Percentiles rank a stretch among this genome's conserved stretches.
phyloP scores from a whole-genome alignment of 306 rosid genomes.

The Dalbergia cochinchinensis region DNA sequence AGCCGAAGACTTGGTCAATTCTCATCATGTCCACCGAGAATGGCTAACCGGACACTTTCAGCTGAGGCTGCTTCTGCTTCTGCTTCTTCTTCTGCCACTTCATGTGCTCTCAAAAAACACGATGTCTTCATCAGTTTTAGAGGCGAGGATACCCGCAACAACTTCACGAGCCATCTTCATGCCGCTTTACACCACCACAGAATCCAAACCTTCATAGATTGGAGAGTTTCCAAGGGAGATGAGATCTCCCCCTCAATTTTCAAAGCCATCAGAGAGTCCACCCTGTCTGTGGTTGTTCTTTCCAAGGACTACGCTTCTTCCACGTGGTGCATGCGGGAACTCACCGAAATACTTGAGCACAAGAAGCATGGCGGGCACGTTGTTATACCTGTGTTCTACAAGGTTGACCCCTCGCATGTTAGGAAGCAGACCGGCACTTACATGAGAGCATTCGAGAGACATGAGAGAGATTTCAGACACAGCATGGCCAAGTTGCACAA shows the following conservation, averaged over 20 bases:
- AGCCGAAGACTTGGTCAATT: slow-evolving; percentile 11
- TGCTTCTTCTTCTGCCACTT: neutral
- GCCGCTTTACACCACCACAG: slow-evolving; percentile 5
- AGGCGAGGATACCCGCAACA: slow-evolving; percentile 38
- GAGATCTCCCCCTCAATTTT: slow-evolving; percentile 13
- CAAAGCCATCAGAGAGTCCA: slow-evolving; percentile 35
- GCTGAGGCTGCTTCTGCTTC: neutral
- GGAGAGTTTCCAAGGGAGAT: slow-evolving; percentile 33
- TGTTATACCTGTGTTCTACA: slow-evolving; percentile 40
- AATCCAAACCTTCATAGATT: slow-evolving; percentile 38
- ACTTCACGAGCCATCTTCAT: slow-evolving; percentile 40
- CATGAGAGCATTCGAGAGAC: slow-evolving; percentile 25
- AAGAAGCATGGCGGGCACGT: slow-evolving; percentile 3
- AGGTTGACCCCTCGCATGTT: slow-evolving; percentile 37
- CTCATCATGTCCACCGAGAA: slow-evolving; percentile 39
- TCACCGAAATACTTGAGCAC: slow-evolving; percentile 19
- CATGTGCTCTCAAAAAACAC: neutral
- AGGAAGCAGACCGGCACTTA: slow-evolving; percentile 35
- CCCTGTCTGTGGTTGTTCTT: slow-evolving; percentile 26
- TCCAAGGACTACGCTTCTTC: slow-evolving; percentile 39
- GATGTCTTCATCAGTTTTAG: slow-evolving; percentile 42
- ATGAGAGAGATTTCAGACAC: slow-evolving; percentile 17
- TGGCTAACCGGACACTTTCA: slow-evolving; percentile 3
- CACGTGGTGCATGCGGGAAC: slow-evolving; percentile 41
- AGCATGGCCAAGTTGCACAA: slow-evolving; percentile 26